phyloP scores from a whole-genome alignment of 1,284 basidiomycete genomes.

The Malassezia equina region DNA sequence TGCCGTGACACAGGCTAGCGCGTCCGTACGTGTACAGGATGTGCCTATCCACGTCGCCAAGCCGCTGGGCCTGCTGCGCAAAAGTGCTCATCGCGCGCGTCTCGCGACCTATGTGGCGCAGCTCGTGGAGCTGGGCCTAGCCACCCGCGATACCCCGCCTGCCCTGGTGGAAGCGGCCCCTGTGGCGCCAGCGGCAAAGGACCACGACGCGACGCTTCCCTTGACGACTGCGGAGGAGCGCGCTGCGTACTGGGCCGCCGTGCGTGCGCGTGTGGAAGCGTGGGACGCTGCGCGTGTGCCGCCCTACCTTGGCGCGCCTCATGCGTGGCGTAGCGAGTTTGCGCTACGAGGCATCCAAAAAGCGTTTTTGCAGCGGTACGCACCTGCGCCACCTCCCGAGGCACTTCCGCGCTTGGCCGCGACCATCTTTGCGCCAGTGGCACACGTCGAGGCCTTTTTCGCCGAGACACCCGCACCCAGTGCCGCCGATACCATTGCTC shows the following conservation, averaged over 20 bases:
- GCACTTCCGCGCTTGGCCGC: constrained; percentile 33
- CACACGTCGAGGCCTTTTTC: constrained; percentile 54
- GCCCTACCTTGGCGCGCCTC: neutral
- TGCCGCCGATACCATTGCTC: constrained; percentile 52
- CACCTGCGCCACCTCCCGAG: neutral
- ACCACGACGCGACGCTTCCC: too few species aligned
- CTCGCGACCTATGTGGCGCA: constrained; percentile 12
- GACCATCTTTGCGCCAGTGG: constrained; percentile 56
- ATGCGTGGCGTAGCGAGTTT: constrained; percentile 11
- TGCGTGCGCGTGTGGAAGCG: neutral
- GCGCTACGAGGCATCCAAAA: constrained; percentile 9
- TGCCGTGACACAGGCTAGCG: constrained; percentile 5
- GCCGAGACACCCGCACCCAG: constrained; percentile 31
- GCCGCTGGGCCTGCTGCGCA: constrained; percentile 16
- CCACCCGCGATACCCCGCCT: neutral
- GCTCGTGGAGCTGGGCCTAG: constrained; percentile 7
- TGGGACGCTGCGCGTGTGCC: neutral
- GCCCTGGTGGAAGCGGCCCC: neutral
- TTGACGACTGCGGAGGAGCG: neutral
- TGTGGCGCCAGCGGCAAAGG: neutral
- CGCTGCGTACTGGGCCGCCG: constrained; percentile 3
- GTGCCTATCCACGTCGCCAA: constrained; percentile 16
- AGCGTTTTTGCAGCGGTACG: constrained; percentile 12
- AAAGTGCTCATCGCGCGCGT: neutral
- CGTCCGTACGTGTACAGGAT: constrained; percentile 9